Base-by-base conservation (phyloP, 1,284 basidiomycete species). In the Cerioporus squamosus region DNA sequence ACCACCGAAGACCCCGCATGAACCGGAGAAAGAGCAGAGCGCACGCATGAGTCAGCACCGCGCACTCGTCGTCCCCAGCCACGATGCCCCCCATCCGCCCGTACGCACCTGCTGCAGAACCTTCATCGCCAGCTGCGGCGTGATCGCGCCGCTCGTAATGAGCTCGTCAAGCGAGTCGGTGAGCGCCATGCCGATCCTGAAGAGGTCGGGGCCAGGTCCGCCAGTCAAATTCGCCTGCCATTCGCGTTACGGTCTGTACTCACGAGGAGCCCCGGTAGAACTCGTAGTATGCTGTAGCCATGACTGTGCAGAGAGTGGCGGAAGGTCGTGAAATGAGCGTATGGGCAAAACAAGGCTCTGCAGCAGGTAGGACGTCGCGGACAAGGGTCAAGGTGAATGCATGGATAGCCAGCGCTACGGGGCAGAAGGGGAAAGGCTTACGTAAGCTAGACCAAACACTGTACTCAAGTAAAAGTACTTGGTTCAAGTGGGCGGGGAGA, bases 91-190 rank as follows among this genome's bases (percentile, higher is more conserved):
- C 31, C 6, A 23, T 23, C 10, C 38, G 31, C 18, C 17, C 15
- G n/a, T 3, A 31, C 51, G 38, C 38, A 97, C 95, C 91, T 97
- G 95, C 73, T 93, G 93, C 57, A 99, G 77, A 8, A 98, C 95
- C 73, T 97, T 93, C 92, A 98, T 95, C 14, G 97, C 97, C 62
- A 99, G 77, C 76, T 99, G 96, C 2, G 97, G 97, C 20, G 96
- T 97, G 68, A 99, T 98, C 58, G 94, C 91, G 2, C 97, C 97
- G 66, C 91, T 94, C 51, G 96, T 97, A 71, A 99, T 99, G 61
- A 99, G 86, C 79, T 99, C 97, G 78, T 99, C 97, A 67, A 99
- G 87, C 63, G 97, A 95, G 80, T 99, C 97, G n/a, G 97, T 98
- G 55, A 99, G 84, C 46, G 97, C 95, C 82, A 96, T 94, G 43